Evolutionary conservation across 169 alveolate genomes (phyloP).

Genomic region (Toxoplasma gondii): DNA sequence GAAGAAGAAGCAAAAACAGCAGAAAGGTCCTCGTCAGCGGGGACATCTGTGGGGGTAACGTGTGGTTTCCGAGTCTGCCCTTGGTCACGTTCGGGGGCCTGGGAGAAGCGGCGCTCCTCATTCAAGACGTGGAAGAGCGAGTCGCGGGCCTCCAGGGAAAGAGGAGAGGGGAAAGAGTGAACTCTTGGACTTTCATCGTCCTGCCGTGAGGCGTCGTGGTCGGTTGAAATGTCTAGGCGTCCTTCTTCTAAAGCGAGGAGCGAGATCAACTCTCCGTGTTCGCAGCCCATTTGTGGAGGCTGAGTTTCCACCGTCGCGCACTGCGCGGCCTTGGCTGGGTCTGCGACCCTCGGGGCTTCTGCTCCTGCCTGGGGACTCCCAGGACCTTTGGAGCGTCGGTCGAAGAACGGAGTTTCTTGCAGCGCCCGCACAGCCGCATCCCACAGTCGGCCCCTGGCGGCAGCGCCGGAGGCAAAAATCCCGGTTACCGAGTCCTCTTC

Average conservation of each 20-base stretch:
- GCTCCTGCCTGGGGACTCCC: background rate
- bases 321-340: background rate
- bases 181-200: background rate
- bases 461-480: background rate
- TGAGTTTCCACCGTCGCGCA: background rate
- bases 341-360: background rate
- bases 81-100: no score
- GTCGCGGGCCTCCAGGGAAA: background rate
- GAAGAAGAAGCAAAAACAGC: background rate
- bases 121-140: background rate
- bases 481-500: background rate
- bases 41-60: background rate
- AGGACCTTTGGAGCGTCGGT: background rate
- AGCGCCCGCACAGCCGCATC: background rate
- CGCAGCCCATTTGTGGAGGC: constrained; percentile 5
- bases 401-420: background rate
- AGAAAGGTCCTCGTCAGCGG: background rate
- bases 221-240: background rate
- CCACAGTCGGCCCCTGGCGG: background rate
- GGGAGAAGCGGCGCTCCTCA: no score
- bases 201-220: background rate
- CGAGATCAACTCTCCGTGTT: background rate
- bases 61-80: no score
- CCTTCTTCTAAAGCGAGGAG: background rate
- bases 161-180: background rate